A percentile compares a stretch with the other conserved stretches of the same genome.
Conservation (phyloP, 2,329 filamentous ascomycete genomes). For the Epichloe baconii region DNA sequence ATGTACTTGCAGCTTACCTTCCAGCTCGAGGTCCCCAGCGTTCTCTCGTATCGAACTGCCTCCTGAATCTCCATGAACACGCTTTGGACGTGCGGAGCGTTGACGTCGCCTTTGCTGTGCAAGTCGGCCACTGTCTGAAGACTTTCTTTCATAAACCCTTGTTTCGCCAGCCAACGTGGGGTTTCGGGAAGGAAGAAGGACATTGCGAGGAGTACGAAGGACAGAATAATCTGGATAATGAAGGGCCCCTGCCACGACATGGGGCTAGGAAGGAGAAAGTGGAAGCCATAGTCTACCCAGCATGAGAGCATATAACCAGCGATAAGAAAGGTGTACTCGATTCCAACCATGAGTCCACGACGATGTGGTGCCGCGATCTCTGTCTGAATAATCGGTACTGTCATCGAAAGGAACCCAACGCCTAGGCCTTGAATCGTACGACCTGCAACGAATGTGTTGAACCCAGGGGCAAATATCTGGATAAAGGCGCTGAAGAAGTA, state of each 20-base stretch:
- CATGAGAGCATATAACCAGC: slow-evolving; percentile 8
- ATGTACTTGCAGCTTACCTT: neutral
- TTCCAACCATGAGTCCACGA: slow-evolving; percentile 9
- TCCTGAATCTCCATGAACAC: slow-evolving; percentile 14
- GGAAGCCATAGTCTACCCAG: slow-evolving; percentile 9
- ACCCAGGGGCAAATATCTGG: slow-evolving; percentile 7
- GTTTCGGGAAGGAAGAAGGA: slow-evolving; percentile 19
- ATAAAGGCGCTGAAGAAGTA: slow-evolving; percentile 9
- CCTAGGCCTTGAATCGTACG: slow-evolving; percentile 7
- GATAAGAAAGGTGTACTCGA: slow-evolving; percentile 9
- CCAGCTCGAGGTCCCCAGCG: slow-evolving; percentile 5
- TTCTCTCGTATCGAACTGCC: slow-evolving; percentile 6
- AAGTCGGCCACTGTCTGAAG: slow-evolving; percentile 26
- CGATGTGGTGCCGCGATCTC: slow-evolving; percentile 9
- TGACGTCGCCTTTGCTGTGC: slow-evolving; percentile 21
- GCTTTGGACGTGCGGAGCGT: slow-evolving; percentile 21
- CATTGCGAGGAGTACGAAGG: slow-evolving; percentile 7
- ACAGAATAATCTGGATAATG: slow-evolving; percentile 8
- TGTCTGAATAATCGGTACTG: slow-evolving; percentile 9
- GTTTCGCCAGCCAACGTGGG: slow-evolving; percentile 26
- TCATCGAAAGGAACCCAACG: slow-evolving; percentile 9
- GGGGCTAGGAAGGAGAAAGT: slow-evolving; percentile 5
- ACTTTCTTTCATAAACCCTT: slow-evolving; percentile 17
- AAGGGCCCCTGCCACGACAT: slow-evolving; percentile 9
- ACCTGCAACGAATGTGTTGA: slow-evolving; percentile 6